Evolutionary conservation across 1,284 basidiomycete species (phyloP).

Genomic region (Apiotrichum sp.): DNA sequence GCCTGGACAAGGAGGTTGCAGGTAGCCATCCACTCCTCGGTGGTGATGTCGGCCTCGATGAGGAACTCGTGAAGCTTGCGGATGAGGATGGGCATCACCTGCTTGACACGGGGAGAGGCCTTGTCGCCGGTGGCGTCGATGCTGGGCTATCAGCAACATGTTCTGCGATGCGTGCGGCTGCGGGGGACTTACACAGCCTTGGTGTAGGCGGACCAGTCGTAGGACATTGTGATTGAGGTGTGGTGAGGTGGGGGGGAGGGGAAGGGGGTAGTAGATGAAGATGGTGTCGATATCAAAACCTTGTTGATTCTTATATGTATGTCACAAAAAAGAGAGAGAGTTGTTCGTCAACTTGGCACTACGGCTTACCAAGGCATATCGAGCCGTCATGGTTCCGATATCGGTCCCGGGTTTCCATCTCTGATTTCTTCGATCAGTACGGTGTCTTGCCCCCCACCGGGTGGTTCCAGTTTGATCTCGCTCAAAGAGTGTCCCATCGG

Average conservation of each 20-base stretch:
- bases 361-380: too few species aligned
- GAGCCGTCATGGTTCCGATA: too few species aligned
- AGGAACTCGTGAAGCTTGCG: slow-evolving; percentile 39
- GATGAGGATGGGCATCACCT: slow-evolving; percentile 40
- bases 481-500: too few species aligned
- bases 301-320: background rate
- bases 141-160: slow-evolving; percentile 2
- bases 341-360: too few species aligned
- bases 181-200: slow-evolving; percentile 7
- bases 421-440: too few species aligned
- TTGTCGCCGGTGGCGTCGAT: slow-evolving; percentile 23
- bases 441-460: too few species aligned
- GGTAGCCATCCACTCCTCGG: slow-evolving; percentile 42
- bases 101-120: slow-evolving; percentile 41
- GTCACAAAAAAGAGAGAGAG: too few species aligned
- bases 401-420: too few species aligned
- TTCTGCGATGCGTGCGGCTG: background rate
- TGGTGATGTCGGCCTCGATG: slow-evolving; percentile 43
- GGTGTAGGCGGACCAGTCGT: slow-evolving; percentile 15
- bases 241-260: background rate
- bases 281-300: too few species aligned
- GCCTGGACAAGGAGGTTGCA: slow-evolving; percentile 44
- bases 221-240: slow-evolving; percentile 10
- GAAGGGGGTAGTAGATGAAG: background rate
- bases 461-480: too few species aligned